A percentile compares a stretch with the other conserved stretches of the same genome.
Evolutionary conservation across 495 filamentous ascomycete species (phyloP).

Genomic region (Trichocladium antarcticum): DNA sequence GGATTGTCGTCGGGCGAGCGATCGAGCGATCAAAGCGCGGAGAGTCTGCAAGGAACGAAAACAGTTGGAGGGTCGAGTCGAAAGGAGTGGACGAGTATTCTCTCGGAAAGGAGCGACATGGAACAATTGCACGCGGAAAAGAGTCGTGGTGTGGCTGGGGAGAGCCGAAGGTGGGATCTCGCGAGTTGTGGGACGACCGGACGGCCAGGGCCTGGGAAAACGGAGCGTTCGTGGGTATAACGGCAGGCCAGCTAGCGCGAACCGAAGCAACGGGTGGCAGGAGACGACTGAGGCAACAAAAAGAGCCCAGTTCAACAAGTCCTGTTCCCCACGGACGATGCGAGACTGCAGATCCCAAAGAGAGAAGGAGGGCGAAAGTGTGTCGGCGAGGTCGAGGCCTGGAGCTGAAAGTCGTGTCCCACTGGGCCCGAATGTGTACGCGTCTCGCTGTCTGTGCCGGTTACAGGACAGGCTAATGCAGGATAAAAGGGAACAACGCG

Average conservation of each 20-base stretch:
- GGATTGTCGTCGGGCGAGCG: constrained; percentile 8
- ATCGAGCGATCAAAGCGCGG: constrained; percentile 11
- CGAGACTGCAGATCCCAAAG: neutral
- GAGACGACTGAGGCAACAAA: constrained; percentile 5
- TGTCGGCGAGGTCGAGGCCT: neutral
- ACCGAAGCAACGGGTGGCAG: constrained; percentile 14
- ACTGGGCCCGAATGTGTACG: neutral
- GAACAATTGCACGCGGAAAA: constrained; percentile 24
- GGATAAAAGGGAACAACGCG: constrained; percentile 1
- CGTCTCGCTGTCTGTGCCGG: neutral
- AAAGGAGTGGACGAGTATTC: constrained; percentile 28
- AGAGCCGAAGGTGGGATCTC: constrained; percentile 12
- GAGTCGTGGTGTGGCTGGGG: constrained; percentile 8
- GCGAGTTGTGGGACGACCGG: constrained; percentile 17
- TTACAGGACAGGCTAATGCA: constrained; percentile 1
- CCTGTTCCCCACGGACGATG: neutral
- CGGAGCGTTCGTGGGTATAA: constrained; percentile 6
- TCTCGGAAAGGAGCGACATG: constrained; percentile 25
- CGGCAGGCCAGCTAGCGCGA: constrained; percentile 14
- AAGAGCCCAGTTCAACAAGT: neutral
- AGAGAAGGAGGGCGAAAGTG: neutral
- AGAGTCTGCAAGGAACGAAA: constrained; percentile 13
- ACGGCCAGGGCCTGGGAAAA: constrained; percentile 10
- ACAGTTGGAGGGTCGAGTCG: constrained; percentile 7
- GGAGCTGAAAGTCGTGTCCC: neutral